These are phyloP conservation scores for Eleusine indica DNA, from an alignment of 176 grass and related monocot genomes.

Conservation along the genomic window DNA sequence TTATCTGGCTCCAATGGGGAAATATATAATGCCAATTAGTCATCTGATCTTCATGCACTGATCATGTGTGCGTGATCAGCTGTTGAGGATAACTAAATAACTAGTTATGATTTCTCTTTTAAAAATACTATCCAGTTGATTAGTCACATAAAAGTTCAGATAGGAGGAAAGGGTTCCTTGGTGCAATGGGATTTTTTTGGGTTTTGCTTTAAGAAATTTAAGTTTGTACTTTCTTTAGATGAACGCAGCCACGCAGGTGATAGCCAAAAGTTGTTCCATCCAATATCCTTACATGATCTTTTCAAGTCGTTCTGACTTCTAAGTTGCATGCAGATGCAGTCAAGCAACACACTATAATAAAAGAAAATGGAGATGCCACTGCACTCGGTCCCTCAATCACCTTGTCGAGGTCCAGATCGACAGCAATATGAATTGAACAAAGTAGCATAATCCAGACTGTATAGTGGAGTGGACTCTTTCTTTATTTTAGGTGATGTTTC, in stretches of 20 bases:
- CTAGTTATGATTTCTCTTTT: neutral
- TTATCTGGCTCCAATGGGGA: neutral
- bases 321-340: neutral
- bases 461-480: neutral
- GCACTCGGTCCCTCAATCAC: neutral
- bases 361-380: neutral
- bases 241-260: neutral
- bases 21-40: constrained; percentile 10
- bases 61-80: neutral
- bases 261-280: neutral
- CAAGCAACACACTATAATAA: neutral
- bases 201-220: neutral
- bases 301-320: neutral
- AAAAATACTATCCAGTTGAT: neutral
- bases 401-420: neutral
- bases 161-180: neutral
- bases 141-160: neutral
- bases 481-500: neutral
- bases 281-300: neutral
- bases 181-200: neutral
- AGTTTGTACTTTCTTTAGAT: neutral
- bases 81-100: neutral
- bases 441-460: neutral
- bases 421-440: neutral
- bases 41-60: constrained; percentile 28